A percentile compares a stretch with the other conserved stretches of the same genome.
Conservation (phyloP, 805 yeast genomes). For the Myxozyma mucilagina region DNA sequence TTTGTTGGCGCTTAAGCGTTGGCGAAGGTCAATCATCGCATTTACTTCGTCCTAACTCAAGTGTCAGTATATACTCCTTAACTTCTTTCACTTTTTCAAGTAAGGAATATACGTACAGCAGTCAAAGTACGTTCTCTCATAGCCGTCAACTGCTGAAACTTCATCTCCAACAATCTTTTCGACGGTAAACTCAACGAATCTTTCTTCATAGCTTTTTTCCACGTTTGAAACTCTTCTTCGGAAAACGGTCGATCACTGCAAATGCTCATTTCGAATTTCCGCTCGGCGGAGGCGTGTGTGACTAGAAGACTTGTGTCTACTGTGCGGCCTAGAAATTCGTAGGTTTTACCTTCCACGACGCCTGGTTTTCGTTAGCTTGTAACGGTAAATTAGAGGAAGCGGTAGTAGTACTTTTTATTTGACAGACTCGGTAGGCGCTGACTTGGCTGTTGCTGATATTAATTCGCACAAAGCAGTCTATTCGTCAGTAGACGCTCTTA, state of each 20-base stretch:
- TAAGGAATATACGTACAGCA: slow-evolving; percentile 43
- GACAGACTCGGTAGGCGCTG: slow-evolving; percentile 72
- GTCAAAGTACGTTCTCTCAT: slow-evolving; percentile 69
- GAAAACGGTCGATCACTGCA: slow-evolving; percentile 78
- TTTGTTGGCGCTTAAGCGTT: slow-evolving; percentile 57
- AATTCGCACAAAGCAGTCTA: slow-evolving; percentile 68
- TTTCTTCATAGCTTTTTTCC: slow-evolving; percentile 59
- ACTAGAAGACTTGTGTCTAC: slow-evolving; percentile 66
- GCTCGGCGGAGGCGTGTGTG: slow-evolving; percentile 76
- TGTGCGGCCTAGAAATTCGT: slow-evolving; percentile 50
- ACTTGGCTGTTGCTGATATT: slow-evolving; percentile 64
- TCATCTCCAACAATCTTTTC: slow-evolving; percentile 61
- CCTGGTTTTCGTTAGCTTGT: slow-evolving; percentile 1
- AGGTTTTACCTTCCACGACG: slow-evolving; percentile 44
- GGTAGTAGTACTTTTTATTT: slow-evolving; percentile 61
- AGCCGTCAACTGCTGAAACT: slow-evolving; percentile 58
- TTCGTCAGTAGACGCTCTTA: not conserved
- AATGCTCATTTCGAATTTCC: slow-evolving; percentile 71
- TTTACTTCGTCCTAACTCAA: slow-evolving; percentile 55
- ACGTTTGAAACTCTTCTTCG: slow-evolving; percentile 70
- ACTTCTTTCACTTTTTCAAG: too few relatives aligned
- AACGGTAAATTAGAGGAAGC: slow-evolving; percentile 20
- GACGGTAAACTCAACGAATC: slow-evolving; percentile 63
- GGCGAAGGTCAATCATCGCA: slow-evolving; percentile 72
- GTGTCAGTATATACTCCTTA: not conserved